Evolutionary conservation across 169 alveolate genomes (phyloP), one percentile per base, ranked within the genome.

Genomic region (Cryptosporidium meleagridis): DNA sequence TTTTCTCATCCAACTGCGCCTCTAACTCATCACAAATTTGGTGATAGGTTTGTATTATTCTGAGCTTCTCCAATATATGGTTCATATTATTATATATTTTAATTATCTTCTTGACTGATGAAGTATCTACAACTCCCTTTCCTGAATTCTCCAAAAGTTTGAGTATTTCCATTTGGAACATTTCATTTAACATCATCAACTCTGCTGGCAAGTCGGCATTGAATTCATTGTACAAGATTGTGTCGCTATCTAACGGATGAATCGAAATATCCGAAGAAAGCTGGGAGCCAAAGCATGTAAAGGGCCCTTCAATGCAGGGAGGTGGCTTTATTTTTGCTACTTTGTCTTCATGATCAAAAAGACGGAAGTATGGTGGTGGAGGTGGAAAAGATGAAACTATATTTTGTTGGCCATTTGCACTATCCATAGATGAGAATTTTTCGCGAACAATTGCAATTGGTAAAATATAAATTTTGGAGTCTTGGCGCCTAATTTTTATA

Each of bases 331-430:
- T 62, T n/a, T 41, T 35, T 1, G 65, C 5, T 45, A 41, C 80
- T 29, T 52, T 73, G 14, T 73, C 58, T n/a, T 61, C 80, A 18
- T 45, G 44, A 37, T 80, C 75, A 59, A 62, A 80, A 1, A 80
- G 75, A 44, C 53, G 73, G 35, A 59, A 80, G 68, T 80, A 80
- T n/a, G 89, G 89, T 37, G 89, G 89, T 16, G 89, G 89, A 18
- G 89, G 89, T 62, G 89, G 89, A 21, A 80, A 80, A 8, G 89
- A 35, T 14, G 80, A 80, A 18, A 58, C 89, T 21, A 80, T 29
- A 51, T 52, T 53, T 33, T 72, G 85, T 21, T 53, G 35, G n/a
- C 35, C 29, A 72, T 48, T 72, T 31, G 48, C 69, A 51, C 10
- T 35, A 48, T 37, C 41, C 75, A 61, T 59, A 12, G 67, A 26